Percentiles rank a stretch among this genome's conserved stretches.
These are phyloP conservation scores for Calycina herbarum DNA, from an alignment of 2,329 filamentous ascomycete genomes.

Conservation along the genomic window DNA sequence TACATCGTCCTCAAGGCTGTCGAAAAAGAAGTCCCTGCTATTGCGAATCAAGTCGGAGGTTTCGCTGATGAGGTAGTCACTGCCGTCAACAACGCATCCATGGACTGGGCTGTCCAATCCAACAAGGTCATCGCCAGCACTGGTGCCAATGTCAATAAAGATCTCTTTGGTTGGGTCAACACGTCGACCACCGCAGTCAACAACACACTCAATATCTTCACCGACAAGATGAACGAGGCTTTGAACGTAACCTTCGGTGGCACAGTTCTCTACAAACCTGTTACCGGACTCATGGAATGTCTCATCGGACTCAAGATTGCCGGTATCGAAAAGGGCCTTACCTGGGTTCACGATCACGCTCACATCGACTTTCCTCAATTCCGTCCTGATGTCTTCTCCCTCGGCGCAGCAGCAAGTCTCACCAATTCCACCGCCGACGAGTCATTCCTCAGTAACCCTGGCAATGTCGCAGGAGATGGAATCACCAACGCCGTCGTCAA, in stretches of 20 bases:
- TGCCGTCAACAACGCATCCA: constrained; percentile 63
- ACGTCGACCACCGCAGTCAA: constrained; percentile 83
- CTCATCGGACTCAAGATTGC: constrained; percentile 86
- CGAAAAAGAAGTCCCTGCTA: constrained; percentile 62
- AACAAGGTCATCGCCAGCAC: constrained; percentile 61
- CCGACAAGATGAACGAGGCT: constrained; percentile 71
- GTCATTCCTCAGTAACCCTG: constrained; percentile 76
- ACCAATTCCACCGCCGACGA: constrained; percentile 59
- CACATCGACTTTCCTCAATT: constrained; percentile 79
- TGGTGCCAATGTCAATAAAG: constrained; percentile 74
- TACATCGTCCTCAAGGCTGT: constrained; percentile 63
- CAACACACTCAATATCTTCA: constrained; percentile 78
- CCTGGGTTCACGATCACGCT: constrained; percentile 88
- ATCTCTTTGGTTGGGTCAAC: constrained; percentile 84
- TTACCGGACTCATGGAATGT: constrained; percentile 79
- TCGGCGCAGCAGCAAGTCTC: constrained; percentile 66
- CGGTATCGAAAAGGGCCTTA: constrained; percentile 82
- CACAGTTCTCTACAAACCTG: constrained; percentile 76
- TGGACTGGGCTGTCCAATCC: constrained; percentile 62
- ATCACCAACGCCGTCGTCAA: constrained; percentile 74
- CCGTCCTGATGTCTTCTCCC: constrained; percentile 77
- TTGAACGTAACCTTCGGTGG: constrained; percentile 78
- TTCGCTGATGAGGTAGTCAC: constrained; percentile 66
- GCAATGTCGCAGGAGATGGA: constrained; percentile 73
- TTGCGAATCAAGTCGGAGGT: constrained; percentile 62